These are phyloP conservation scores for Apiotrichum domesticum DNA, from an alignment of 1,284 basidiomycete genomes.

Conservation along the genomic window DNA sequence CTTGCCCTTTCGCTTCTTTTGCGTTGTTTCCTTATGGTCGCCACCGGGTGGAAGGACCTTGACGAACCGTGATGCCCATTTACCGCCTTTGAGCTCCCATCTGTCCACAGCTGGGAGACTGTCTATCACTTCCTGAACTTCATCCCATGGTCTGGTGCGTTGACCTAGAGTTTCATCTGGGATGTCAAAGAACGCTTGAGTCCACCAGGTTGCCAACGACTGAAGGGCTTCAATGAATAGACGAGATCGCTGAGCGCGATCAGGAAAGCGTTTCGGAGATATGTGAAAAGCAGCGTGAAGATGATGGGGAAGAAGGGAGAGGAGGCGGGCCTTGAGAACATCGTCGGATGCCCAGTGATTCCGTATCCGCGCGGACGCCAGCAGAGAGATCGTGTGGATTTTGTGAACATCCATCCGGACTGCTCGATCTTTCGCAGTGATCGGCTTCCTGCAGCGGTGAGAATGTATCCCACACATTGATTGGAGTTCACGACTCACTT, in stretches of 20 bases:
- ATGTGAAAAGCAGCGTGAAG: conserved; percentile 76
- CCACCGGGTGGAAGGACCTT: conserved; percentile 33
- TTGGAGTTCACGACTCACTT: conserved; percentile 26
- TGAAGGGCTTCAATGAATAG: conserved; percentile 75
- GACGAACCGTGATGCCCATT: conserved; percentile 1
- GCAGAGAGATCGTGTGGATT: conserved; percentile 71
- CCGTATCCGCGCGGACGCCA: conserved; percentile 67
- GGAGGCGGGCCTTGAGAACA: conserved; percentile 68
- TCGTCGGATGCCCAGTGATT: conserved; percentile 82
- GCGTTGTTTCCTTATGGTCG: conserved; percentile 22
- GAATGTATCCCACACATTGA: too few species aligned
- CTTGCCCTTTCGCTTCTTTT: conserved; percentile 29
- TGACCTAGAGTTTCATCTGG: conserved; percentile 49
- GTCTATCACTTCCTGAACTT: conserved; percentile 46
- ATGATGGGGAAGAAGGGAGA: conserved; percentile 72
- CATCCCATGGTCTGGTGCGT: conserved; percentile 66
- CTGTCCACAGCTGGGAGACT: conserved; percentile 29
- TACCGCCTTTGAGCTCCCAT: conserved; percentile 21
- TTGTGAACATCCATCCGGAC: conserved; percentile 76
- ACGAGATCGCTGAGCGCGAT: conserved; percentile 68
- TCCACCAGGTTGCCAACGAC: conserved; percentile 77
- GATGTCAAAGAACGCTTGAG: conserved; percentile 59
- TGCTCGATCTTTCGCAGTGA: conserved; percentile 57
- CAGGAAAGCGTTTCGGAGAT: conserved; percentile 74
- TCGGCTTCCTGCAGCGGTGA: conserved; percentile 32